Evolutionary conservation across 768 basidiomycete genomes (phyloP), one percentile per base, ranked within the genome.

Genomic region (Flagelloscypha sp.): DNA sequence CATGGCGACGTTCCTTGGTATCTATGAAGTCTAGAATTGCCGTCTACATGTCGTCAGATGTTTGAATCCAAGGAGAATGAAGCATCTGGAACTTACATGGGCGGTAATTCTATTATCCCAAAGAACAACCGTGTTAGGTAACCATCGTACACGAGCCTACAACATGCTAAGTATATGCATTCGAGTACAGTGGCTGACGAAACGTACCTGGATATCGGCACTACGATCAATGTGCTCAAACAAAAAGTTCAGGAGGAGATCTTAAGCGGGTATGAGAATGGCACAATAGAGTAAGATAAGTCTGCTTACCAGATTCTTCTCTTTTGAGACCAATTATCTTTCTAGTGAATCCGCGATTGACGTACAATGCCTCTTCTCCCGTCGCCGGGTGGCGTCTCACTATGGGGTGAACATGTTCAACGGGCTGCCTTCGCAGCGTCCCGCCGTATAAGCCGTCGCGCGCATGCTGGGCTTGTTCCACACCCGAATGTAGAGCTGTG

Each of bases 381-480:
- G 77, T 79, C 1, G 68, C 70, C 12, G 76, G 77, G 50, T 78
- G 76, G 10, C 61, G 55, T 38, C 76, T 68, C 39, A 78, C 74
- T 45, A 74, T 35, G 5, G 72, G 70, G 51, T 73, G 74, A 55
- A 63, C 61, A 13, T 59, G 58, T 44, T 71, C 66, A 6, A 71
- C 52, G 27, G 72, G 66, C 40, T 72, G 72, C 24, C 71, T 61
- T 11, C 72, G 57, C 1, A 72, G 69, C 5, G 68, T 64, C 0
- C 69, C 70, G 15, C 61, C 63, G n/a, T n/a, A n/a, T n/a, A n/a
- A n/a, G 7, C 60, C 52, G 17, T 55, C 54, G 33, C 49, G 48
- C 2, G 74, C 68, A 38, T 55, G 49, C n/a, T 72, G 68, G 15
- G 65, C 66, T 43, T 78, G 76, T 2, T 51, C 50, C 13, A 74